phyloP scores from a whole-genome alignment of 352 stramenopile species.

The Globisporangium irregulare region DNA sequence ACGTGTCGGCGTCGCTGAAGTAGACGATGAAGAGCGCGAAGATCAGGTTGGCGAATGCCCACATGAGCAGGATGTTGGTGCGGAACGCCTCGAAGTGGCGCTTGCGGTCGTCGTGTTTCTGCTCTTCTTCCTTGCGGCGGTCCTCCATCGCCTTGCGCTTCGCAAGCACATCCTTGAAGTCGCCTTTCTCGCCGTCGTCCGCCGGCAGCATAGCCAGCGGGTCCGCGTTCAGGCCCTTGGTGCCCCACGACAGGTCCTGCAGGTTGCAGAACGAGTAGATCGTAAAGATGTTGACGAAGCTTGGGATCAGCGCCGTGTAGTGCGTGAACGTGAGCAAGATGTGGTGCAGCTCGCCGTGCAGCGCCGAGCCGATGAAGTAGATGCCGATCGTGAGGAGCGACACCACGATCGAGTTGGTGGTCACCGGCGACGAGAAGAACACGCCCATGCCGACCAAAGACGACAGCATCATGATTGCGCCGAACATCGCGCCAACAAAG shows the following conservation, averaged over 20 bases:
- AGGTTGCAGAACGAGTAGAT: slow-evolving; percentile 91
- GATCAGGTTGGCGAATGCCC: slow-evolving; percentile 83
- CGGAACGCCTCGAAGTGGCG: slow-evolving; percentile 82
- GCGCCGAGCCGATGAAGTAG: slow-evolving; percentile 79
- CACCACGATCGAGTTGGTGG: slow-evolving; percentile 48
- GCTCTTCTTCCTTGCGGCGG: slow-evolving; percentile 52
- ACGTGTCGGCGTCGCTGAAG: slow-evolving; percentile 50
- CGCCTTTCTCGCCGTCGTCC: slow-evolving; percentile 68
- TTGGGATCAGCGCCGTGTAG: slow-evolving; percentile 84
- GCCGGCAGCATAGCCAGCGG: slow-evolving; percentile 33
- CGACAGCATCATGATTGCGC: slow-evolving; percentile 78
- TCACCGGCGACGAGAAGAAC: slow-evolving; percentile 67
- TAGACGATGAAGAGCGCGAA: slow-evolving; percentile 72
- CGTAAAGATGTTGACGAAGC: slow-evolving; percentile 88
- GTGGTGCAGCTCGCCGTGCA: slow-evolving; percentile 80
- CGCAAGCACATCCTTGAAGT: slow-evolving; percentile 84
- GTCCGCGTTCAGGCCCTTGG: slow-evolving; percentile 64
- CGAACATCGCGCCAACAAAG: slow-evolving; percentile 67
- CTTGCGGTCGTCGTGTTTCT: slow-evolving; percentile 63
- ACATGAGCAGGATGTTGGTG: slow-evolving; percentile 77
- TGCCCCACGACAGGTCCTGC: slow-evolving; percentile 87
- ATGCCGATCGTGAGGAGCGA: slow-evolving; percentile 70
- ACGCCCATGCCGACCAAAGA: slow-evolving; percentile 68
- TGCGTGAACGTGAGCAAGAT: slow-evolving; percentile 86
- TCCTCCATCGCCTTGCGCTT: slow-evolving; percentile 74